Evolutionary conservation across 345 rosid species (phyloP), one percentile per base, ranked within the genome.

Genomic region (Corchorus capsularis): DNA sequence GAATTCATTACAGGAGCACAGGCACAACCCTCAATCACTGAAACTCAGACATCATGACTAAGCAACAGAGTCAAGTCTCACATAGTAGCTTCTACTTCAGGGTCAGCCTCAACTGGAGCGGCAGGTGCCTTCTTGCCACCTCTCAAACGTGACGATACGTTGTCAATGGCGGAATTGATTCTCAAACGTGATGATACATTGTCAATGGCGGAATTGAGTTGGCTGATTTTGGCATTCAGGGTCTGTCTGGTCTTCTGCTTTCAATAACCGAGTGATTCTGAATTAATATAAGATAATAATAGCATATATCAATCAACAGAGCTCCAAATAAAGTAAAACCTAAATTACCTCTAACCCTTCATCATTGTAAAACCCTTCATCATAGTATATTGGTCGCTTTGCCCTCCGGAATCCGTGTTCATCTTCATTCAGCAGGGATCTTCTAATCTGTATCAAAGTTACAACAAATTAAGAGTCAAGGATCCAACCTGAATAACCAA

Each of bases 181-280:
- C 91, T 89, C 83, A 95, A 79, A n/a, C 97, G 93, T 12, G 91
- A 83, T 22, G 98, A 92, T 27, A 93, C 93, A 41, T 89, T 90
- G 92, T 95, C 98, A 32, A 95, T 95, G 20, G 98, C 98, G 71
- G 90, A 86, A 80, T 92, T 95, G 70, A 95, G 93, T 77, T 95
- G 99, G 83, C 85, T 83, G 79, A 93, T 88, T 84, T 95, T 95
- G 63, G 82, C 90, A 75, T 92, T 92, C 90, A 93, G 53, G 32
- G 98, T 92, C 83, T 88, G 89, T 85, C 96, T 90, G 66, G 98
- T 93, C 74, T 87, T 92, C 96, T 92, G 91, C 83, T 81, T 72
- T 49, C 37, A 22, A 70, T 79, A 39, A 39, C 49, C 27, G 55
- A 63, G 27, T 46, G 50, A 62, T 41, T 56, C 56, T 20, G 61